Evolutionary conservation across 2,329 filamentous ascomycete genomes (phyloP), one percentile per base, ranked within the genome.

Genomic region (Fusarium multiceps): DNA sequence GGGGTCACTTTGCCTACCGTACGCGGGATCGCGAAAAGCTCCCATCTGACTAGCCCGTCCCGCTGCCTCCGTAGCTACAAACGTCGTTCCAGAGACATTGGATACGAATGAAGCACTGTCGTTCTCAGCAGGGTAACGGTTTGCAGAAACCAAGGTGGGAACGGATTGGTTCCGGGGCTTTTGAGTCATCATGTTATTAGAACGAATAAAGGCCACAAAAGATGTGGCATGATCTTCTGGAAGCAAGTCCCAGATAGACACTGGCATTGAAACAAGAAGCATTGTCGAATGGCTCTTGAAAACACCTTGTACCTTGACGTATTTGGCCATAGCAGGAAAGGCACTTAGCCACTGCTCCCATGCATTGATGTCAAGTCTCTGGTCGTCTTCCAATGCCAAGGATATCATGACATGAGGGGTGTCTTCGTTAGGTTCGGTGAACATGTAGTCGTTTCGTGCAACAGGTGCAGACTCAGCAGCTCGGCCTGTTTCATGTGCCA

Each of bases 251-350:
- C 87, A 89, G 5, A 89, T 80, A 77, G 86, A 86, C 13, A 89
- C 84, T 0, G 87, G 87, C 74, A 89, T 80, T 0, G 87, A 89
- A 4, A 89, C 76, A 9, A 89, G 76, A 8, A 89, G 80, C 43
- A 89, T 77, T 0, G 85, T 89, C 1, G 87, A 89, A 70, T 89
- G 86, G 51, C 87, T 89, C 72, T 87, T 88, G 76, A 89, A 89
- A 2, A 88, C 82, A 11, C 86, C 87, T 71, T 89, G 87, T 8
- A 89, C 83, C 71, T 88, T 88, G 75, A 88, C 86, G 66, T 88
- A 86, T 69, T 86, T 88, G 43, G 87, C 87, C 58, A 89, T 78
- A 4, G 86, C 84, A 1, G 87, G 87, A 64, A 89, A 88, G 20
- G 80, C 82, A 28, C 80, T 77, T 5, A 89, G 80, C 87, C 87